These are phyloP conservation scores for Neofusicoccum ribis DNA, from an alignment of 2,329 filamentous ascomycete genomes.

Conservation along the genomic window DNA sequence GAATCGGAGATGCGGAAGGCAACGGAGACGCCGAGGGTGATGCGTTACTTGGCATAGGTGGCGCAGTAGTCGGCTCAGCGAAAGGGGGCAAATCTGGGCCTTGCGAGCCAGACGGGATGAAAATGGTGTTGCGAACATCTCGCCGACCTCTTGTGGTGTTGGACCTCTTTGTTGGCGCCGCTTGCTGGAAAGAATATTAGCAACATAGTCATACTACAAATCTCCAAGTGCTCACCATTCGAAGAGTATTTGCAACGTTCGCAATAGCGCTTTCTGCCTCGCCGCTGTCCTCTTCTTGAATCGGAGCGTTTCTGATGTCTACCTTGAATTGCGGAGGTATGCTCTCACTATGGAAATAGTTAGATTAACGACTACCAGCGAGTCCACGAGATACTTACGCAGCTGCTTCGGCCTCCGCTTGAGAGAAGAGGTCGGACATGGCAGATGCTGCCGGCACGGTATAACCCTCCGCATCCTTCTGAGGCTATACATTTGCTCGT, in stretches of 20 bases:
- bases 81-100: slow-evolving; percentile 17
- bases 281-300: slow-evolving; percentile 73
- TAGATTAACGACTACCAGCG: background rate
- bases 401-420: slow-evolving; percentile 66
- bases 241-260: slow-evolving; percentile 72
- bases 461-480: slow-evolving; percentile 74
- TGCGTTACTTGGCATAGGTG: slow-evolving; percentile 22
- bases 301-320: slow-evolving; percentile 75
- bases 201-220: slow-evolving; percentile 22
- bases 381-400: slow-evolving; percentile 27
- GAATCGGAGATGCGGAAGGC: slow-evolving; percentile 28
- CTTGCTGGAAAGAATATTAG: slow-evolving; percentile 47
- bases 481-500: slow-evolving; percentile 31
- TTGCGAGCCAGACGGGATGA: slow-evolving; percentile 49
- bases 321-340: slow-evolving; percentile 66
- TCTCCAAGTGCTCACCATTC: slow-evolving; percentile 44
- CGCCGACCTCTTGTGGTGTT: slow-evolving; percentile 84
- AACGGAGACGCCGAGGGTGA: slow-evolving; percentile 15
- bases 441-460: slow-evolving; percentile 66
- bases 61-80: slow-evolving; percentile 24
- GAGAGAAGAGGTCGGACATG: slow-evolving; percentile 57
- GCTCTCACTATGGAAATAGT: slow-evolving; percentile 30
- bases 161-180: slow-evolving; percentile 55
- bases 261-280: slow-evolving; percentile 73
- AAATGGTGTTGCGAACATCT: slow-evolving; percentile 89